Percentiles rank a stretch among this genome's conserved stretches.
These are phyloP conservation scores for Biancaea sappan DNA, from an alignment of 306 rosid species.

Conservation along the genomic window DNA sequence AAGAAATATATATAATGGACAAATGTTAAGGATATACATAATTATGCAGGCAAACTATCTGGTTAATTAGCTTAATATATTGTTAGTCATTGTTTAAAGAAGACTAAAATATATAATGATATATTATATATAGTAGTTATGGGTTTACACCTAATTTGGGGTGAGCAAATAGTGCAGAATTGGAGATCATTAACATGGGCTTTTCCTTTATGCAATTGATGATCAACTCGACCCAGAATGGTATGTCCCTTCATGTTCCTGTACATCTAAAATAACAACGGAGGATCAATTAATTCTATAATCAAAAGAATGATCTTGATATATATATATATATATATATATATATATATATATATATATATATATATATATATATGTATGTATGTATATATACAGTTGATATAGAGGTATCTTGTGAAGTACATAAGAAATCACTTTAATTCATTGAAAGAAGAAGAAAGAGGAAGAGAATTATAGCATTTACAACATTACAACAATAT, in stretches of 20 bases:
- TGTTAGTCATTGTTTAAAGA: neutral
- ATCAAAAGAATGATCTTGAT: neutral
- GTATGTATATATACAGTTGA: neutral
- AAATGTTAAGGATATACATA: neutral
- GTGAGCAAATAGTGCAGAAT: conserved; percentile 32
- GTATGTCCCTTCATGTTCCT: conserved; percentile 42
- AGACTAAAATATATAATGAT: no score
- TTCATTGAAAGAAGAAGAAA: neutral
- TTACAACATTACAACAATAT: neutral
- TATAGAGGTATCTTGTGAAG: no score
- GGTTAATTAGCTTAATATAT: neutral
- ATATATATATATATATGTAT: neutral
- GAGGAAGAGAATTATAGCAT: neutral
- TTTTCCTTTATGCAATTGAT: conserved; percentile 27
- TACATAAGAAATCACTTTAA: neutral
- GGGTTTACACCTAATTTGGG: conserved; percentile 42
- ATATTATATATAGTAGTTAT: neutral
- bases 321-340: neutral
- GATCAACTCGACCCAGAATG: neutral
- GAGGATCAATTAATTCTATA: neutral
- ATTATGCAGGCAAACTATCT: neutral
- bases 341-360: neutral
- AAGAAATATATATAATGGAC: no score
- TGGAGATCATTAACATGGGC: conserved; percentile 21
- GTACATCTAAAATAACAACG: conserved; percentile 49